Evolutionary conservation across 305 asterid species (phyloP).

Genomic region (Fraxinus sp.): DNA sequence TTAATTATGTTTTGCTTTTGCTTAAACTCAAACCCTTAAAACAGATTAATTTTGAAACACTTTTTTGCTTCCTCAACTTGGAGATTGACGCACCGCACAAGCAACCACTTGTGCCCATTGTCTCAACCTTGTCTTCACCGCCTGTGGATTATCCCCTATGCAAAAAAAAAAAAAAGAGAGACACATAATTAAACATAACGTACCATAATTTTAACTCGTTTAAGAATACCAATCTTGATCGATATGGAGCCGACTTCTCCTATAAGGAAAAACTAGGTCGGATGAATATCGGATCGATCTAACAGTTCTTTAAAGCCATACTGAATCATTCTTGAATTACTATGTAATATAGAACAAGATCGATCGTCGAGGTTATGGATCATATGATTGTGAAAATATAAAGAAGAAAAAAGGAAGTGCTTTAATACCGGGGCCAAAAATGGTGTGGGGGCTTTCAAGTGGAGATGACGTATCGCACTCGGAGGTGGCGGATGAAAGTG

Average conservation of each 20-base stretch:
- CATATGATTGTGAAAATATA: not conserved
- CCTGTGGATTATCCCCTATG: constrained; percentile 57
- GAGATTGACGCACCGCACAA: constrained; percentile 63
- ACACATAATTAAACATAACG: not conserved
- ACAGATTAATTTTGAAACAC: not conserved
- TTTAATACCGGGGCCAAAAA: constrained; percentile 46
- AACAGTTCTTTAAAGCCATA: not conserved
- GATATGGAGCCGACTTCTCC: no score
- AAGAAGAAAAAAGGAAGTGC: not conserved
- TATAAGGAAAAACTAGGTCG: no score
- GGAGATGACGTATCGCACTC: constrained; percentile 47
- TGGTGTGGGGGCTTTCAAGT: constrained; percentile 50
- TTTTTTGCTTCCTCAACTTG: constrained; percentile 15
- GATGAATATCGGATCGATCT: not conserved
- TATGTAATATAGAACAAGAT: not conserved
- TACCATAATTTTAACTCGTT: constrained; percentile 47
- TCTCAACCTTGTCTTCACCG: constrained; percentile 62
- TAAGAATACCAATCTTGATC: not conserved
- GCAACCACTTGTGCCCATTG: constrained; percentile 85
- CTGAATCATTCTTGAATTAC: no score
- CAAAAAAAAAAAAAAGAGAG: not conserved
- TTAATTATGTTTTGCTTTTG: not conserved
- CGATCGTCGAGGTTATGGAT: constrained; percentile 13
- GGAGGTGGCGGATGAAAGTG: constrained; percentile 27
- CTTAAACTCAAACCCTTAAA: not conserved